Evolutionary conservation across 2,329 filamentous ascomycete genomes (phyloP).

Genomic region (Scortechinia acanthostroma): DNA sequence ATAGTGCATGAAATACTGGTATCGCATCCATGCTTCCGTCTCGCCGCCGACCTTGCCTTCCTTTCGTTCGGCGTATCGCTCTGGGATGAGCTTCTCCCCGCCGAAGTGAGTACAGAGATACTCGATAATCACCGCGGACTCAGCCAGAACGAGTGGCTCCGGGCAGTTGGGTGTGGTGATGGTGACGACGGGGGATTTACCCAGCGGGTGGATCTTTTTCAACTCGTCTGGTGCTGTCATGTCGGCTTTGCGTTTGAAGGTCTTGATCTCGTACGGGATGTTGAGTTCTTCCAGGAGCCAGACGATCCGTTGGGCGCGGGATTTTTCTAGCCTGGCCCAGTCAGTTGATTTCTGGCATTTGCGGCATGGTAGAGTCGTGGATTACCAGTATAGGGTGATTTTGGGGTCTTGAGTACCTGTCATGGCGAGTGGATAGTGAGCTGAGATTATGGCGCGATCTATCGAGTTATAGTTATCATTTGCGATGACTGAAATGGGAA

Average conservation of each 20-base stretch:
- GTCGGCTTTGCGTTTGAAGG: conserved; percentile 44
- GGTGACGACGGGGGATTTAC: conserved; percentile 52
- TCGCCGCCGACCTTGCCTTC: conserved; percentile 47
- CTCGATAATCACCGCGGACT: conserved; percentile 52
- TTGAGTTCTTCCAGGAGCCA: conserved; percentile 62
- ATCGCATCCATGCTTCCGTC: conserved; percentile 50
- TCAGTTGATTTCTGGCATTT: neutral
- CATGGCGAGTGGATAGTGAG: neutral
- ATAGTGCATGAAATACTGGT: conserved; percentile 56
- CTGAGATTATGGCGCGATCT: no score
- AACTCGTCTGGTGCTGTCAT: conserved; percentile 48
- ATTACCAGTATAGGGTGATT: conserved; percentile 42
- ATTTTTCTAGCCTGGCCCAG: conserved; percentile 48
- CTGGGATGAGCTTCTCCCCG: conserved; percentile 24
- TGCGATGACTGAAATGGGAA: no score
- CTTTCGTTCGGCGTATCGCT: conserved; percentile 38
- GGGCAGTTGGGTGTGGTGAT: conserved; percentile 21
- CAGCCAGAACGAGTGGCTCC: conserved; percentile 33
- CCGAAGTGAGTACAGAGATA: conserved; percentile 45
- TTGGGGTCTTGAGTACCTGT: conserved; percentile 22
- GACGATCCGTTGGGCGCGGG: conserved; percentile 54
- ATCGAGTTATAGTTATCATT: no score
- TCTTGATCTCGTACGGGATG: conserved; percentile 50
- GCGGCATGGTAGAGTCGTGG: conserved; percentile 4
- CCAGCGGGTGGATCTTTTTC: conserved; percentile 53